A percentile compares a stretch with the other conserved stretches of the same genome.
These are phyloP conservation scores for Plasmodium inui DNA, from an alignment of 169 alveolate genomes.

Conservation along the genomic window DNA sequence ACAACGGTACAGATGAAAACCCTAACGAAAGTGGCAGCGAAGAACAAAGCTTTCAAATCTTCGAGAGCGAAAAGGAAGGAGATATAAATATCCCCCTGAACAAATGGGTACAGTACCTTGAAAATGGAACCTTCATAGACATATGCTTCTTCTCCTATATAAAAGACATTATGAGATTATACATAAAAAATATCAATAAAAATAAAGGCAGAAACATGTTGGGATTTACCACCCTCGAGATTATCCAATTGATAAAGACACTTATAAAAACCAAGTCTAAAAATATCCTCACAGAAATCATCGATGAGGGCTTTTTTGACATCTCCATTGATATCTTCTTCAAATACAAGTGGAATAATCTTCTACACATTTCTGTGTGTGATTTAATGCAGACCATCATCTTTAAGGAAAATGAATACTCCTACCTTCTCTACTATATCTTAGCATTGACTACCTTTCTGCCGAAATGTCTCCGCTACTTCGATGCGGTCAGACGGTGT, in stretches of 20 bases:
- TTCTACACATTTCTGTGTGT: constrained; percentile 68
- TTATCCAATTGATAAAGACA: constrained; percentile 61
- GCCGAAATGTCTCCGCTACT: constrained; percentile 57
- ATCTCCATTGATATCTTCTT: constrained; percentile 71
- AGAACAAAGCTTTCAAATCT: constrained; percentile 30
- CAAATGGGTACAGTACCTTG: constrained; percentile 53
- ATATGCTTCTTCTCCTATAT: constrained; percentile 48
- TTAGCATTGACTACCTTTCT: constrained; percentile 59
- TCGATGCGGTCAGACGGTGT: constrained; percentile 59
- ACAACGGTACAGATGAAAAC: not conserved
- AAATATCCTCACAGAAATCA: constrained; percentile 58
- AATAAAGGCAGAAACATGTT: constrained; percentile 54
- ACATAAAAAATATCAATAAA: constrained; percentile 56
- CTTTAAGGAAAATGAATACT: constrained; percentile 68
- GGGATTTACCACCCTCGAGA: constrained; percentile 65
- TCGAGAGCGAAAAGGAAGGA: constrained; percentile 51
- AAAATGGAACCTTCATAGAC: constrained; percentile 32
- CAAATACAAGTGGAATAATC: constrained; percentile 63
- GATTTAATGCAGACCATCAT: constrained; percentile 64
- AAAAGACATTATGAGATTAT: constrained; percentile 51
- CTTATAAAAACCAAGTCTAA: constrained; percentile 55
- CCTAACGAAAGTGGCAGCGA: not conserved
- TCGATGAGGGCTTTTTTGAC: constrained; percentile 68
- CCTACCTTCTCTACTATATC: constrained; percentile 39
- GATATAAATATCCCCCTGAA: constrained; percentile 18